Evolutionary conservation across 78 protist genomes (phyloP).

Genomic region (Pigoraptor vietnamica): DNA sequence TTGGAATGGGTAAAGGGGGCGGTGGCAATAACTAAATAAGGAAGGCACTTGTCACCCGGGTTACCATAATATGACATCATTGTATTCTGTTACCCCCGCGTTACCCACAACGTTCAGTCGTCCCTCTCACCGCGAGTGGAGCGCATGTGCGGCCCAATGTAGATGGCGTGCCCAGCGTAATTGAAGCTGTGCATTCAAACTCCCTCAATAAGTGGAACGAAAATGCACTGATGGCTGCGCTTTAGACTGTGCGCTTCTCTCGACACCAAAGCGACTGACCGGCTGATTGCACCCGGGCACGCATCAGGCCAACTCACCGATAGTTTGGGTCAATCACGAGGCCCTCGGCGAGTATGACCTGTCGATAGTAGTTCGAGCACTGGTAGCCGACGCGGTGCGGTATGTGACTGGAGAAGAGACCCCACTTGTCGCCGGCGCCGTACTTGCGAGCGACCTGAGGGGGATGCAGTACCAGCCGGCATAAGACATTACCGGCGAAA

Average conservation of each 20-base stretch:
- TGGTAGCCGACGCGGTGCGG: constrained; percentile 37
- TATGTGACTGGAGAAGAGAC: constrained; percentile 19
- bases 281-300: not conserved
- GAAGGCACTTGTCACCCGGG: not conserved
- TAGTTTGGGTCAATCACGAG: not conserved
- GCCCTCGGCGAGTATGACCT: constrained; percentile 7
- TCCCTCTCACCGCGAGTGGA: not conserved
- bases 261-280: too few relatives aligned
- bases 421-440: constrained; percentile 40
- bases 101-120: not conserved
- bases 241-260: too few relatives aligned
- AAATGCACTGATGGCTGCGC: too few relatives aligned
- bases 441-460: not conserved
- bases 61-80: not conserved
- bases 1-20: too few relatives aligned
- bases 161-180: not conserved
- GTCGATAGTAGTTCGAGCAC: constrained; percentile 22
- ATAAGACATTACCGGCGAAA: too few relatives aligned
- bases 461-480: too few relatives aligned
- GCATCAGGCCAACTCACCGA: not conserved
- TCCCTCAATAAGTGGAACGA: not conserved
- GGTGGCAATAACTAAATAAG: too few relatives aligned
- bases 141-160: not conserved
- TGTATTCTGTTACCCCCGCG: not conserved
- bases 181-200: not conserved